Evolutionary conservation across 2,329 filamentous ascomycete species (phyloP), one percentile per base, ranked within the genome.

Genomic region (Colletotrichum euphorbiae): DNA sequence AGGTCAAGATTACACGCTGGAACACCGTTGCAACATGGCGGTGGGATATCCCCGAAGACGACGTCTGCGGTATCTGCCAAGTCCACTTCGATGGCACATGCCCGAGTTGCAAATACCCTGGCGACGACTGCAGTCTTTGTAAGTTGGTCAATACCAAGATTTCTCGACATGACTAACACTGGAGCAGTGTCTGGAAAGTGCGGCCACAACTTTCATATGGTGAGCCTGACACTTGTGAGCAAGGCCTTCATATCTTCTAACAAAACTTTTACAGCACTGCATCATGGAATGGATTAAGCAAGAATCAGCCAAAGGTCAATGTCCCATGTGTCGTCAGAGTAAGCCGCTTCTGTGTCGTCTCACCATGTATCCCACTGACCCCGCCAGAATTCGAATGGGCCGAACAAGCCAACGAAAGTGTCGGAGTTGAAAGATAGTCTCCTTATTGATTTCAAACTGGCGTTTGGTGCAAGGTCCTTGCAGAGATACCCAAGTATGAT

Each of bases 271-370:
- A 46, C 73, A 97, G 94, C 96, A 99, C 80, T 99, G 96, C 80
- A 96, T 99, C 74, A 86, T 92, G 74, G 93, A 94, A 75, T 99
- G 96, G 96, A 93, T 99, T 74, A 93, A 96, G 76, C 94, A 98
- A 78, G 96, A 98, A 71, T 90, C 93, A 12, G 93, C 94, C 31
- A 95, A 94, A 74, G 95, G 95, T 21, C 91, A 98, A 71, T 99
- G 96, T 78, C 96, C 96, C 31, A 98, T 99, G 96, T 99, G 96
- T 77, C 89, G 96, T 73, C 96, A 98, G 80, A 93, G 93, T 96
- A 86, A 74, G 84, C 75, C 3, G 54, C 8, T 66, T 45, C 54
- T 28, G 3, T 15, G 9, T 21, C 38, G 28, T 28, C 31, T 2
- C 24, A 12, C 6, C n/a, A 31, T 7, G 24, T 15, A 19, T n/a